These are phyloP conservation scores for Paecilomyces sp. DNA, from an alignment of 2,329 filamentous ascomycete genomes.

Conservation along the genomic window DNA sequence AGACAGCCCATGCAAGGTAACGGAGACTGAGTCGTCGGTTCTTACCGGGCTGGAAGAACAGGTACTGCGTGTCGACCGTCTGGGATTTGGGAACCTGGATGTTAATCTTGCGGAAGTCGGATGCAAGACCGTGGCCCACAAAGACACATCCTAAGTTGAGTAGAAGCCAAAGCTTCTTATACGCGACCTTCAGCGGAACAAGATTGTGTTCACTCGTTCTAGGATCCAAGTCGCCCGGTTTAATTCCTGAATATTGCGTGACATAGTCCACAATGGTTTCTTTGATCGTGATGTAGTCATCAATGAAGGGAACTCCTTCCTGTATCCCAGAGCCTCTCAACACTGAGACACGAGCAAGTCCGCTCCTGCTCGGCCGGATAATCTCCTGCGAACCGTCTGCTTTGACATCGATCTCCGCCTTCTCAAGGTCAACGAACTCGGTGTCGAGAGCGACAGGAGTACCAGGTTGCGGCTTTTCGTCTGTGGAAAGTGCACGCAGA, in stretches of 20 bases:
- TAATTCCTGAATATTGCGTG: slow-evolving; percentile 89
- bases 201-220: slow-evolving; percentile 73
- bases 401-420: slow-evolving; percentile 93
- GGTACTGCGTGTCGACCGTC: slow-evolving; percentile 86
- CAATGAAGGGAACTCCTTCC: slow-evolving; percentile 84
- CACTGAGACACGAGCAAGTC: slow-evolving; percentile 87
- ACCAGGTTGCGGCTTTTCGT: slow-evolving; percentile 63
- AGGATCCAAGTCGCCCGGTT: slow-evolving; percentile 74
- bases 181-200: slow-evolving; percentile 80
- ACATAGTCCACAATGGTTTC: slow-evolving; percentile 93
- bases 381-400: slow-evolving; percentile 89
- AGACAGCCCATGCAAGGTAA: slow-evolving; percentile 83
- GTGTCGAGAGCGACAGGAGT: slow-evolving; percentile 87
- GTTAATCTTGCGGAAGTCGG: slow-evolving; percentile 97
- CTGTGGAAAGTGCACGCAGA: slow-evolving; percentile 27
- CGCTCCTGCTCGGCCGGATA: slow-evolving; percentile 82
- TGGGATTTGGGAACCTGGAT: slow-evolving; percentile 88
- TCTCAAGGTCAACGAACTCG: slow-evolving; percentile 88
- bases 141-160: slow-evolving; percentile 92
- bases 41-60: slow-evolving; percentile 76
- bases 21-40: slow-evolving; percentile 83
- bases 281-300: slow-evolving; percentile 90
- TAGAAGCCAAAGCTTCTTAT: slow-evolving; percentile 97
- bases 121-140: slow-evolving; percentile 84
- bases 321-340: slow-evolving; percentile 69